Conservation (phyloP, 2,329 filamentous ascomycete genomes). For the Phialophora chinensis region DNA sequence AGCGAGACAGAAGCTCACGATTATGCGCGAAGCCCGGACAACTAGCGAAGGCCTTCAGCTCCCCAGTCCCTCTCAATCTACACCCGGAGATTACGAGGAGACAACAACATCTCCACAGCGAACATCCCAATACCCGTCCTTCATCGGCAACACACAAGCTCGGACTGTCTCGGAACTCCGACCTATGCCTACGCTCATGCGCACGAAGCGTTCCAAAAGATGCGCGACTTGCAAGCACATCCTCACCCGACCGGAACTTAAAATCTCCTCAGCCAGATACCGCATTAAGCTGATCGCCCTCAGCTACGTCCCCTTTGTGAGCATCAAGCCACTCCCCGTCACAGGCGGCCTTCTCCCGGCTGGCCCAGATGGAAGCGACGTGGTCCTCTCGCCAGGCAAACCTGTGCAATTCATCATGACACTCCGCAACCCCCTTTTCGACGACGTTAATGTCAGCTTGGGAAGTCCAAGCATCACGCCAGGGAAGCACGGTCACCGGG, state of each 20-base stretch:
- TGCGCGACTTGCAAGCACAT: conserved; percentile 94
- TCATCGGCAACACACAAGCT: conserved; percentile 48
- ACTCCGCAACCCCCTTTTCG: conserved; percentile 92
- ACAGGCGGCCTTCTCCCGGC: conserved; percentile 40
- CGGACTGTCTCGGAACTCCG: conserved; percentile 76
- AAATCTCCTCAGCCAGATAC: conserved; percentile 86
- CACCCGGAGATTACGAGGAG: conserved; percentile 30
- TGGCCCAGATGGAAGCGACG: conserved; percentile 45
- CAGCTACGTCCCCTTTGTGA: conserved; percentile 84
- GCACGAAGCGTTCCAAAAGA: conserved; percentile 91
- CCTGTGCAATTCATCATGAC: conserved; percentile 83
- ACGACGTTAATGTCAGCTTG: conserved; percentile 82
- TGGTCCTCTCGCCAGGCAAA: conserved; percentile 56
- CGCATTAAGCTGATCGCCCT: conserved; percentile 88
- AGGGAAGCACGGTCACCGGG: conserved; percentile 74
- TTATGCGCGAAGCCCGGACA: conserved; percentile 80
- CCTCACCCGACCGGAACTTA: conserved; percentile 90
- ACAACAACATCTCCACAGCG: conserved; percentile 34
- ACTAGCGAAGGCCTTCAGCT: conserved; percentile 73
- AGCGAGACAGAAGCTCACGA: conserved; percentile 68
- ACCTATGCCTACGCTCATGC: conserved; percentile 80
- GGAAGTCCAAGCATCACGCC: conserved; percentile 82
- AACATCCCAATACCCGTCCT: conserved; percentile 57
- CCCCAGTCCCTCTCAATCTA: conserved; percentile 57
- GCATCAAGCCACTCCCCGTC: conserved; percentile 61